Percentiles rank a stretch among this genome's conserved stretches.
phyloP scores from a whole-genome alignment of 208 protist genomes.

The Trichomonas tenax region DNA sequence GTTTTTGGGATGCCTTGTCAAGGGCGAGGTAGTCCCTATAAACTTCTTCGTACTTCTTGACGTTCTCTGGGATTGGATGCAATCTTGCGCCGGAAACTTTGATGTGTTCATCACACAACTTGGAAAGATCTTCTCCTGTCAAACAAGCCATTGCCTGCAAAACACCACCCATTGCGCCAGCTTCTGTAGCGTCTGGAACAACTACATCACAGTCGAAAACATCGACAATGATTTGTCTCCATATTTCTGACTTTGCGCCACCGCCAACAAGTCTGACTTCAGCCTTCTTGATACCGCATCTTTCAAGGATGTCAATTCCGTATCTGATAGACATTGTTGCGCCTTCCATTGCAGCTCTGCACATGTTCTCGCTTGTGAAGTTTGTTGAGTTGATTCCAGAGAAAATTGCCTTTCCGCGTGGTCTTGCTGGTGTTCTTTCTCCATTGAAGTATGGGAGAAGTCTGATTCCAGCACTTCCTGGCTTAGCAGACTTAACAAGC shows the following conservation, averaged over 20 bases:
- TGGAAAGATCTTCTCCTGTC: neutral
- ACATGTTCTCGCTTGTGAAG: neutral
- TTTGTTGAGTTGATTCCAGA: neutral
- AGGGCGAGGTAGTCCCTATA: neutral
- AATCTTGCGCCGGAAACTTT: neutral
- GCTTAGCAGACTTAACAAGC: neutral
- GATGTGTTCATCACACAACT: neutral
- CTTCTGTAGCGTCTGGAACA: neutral
- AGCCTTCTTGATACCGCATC: neutral
- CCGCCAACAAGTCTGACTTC: neutral
- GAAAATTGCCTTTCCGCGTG: neutral
- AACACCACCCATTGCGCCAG: neutral
- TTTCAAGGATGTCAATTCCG: neutral
- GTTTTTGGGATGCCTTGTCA: neutral
- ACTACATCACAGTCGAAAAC: neutral
- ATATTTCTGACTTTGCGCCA: neutral
- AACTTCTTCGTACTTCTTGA: neutral
- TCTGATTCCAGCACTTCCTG: neutral
- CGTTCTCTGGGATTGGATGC: neutral
- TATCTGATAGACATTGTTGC: neutral
- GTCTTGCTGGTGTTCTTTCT: neutral
- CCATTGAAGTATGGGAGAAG: conserved; percentile 10
- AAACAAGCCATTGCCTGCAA: neutral
- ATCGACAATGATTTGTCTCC: conserved; percentile 7
- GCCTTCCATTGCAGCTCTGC: neutral